Evolutionary conservation across 2,329 filamentous ascomycete genomes (phyloP).

Genomic region (Drechslerella stenobrocha): DNA sequence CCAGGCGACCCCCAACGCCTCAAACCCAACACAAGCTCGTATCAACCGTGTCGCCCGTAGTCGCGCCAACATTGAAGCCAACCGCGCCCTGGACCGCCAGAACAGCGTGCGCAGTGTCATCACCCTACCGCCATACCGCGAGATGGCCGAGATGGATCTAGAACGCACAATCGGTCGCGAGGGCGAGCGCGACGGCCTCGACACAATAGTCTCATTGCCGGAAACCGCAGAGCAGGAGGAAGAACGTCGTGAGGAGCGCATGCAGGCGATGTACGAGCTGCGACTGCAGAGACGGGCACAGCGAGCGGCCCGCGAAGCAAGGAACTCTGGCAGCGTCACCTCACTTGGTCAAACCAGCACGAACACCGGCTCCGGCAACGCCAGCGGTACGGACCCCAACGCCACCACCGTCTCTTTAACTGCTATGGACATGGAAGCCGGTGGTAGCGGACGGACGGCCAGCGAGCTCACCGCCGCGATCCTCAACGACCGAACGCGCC

Average conservation of each 20-base stretch:
- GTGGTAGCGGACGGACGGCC: slow-evolving; percentile 39
- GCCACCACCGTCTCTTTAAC: slow-evolving; percentile 36
- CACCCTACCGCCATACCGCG: slow-evolving; percentile 84
- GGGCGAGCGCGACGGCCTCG: slow-evolving; percentile 88
- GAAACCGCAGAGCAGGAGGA: slow-evolving; percentile 80
- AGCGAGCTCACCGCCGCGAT: slow-evolving; percentile 52
- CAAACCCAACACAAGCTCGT: slow-evolving; percentile 23
- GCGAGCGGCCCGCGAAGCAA: slow-evolving; percentile 62
- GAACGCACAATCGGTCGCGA: slow-evolving; percentile 85
- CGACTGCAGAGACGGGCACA: slow-evolving; percentile 76
- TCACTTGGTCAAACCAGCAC: slow-evolving; percentile 7
- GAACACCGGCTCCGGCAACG: slow-evolving; percentile 3
- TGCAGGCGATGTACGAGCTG: slow-evolving; percentile 91
- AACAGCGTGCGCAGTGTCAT: slow-evolving; percentile 90
- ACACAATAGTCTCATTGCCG: slow-evolving; percentile 83
- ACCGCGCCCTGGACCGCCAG: slow-evolving; percentile 67
- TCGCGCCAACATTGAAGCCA: slow-evolving; percentile 42
- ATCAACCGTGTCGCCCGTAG: slow-evolving; percentile 42
- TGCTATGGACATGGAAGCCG: slow-evolving; percentile 45
- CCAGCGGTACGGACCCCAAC: slow-evolving; percentile 9
- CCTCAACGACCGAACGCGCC: slow-evolving; percentile 66
- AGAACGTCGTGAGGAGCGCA: slow-evolving; percentile 77
- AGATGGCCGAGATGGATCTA: slow-evolving; percentile 65
- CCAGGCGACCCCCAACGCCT: slow-evolving; percentile 15
- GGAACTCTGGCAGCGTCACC: slow-evolving; percentile 40